Base-by-base conservation (phyloP, 306 rosid species). In the Prunus dulcis region DNA sequence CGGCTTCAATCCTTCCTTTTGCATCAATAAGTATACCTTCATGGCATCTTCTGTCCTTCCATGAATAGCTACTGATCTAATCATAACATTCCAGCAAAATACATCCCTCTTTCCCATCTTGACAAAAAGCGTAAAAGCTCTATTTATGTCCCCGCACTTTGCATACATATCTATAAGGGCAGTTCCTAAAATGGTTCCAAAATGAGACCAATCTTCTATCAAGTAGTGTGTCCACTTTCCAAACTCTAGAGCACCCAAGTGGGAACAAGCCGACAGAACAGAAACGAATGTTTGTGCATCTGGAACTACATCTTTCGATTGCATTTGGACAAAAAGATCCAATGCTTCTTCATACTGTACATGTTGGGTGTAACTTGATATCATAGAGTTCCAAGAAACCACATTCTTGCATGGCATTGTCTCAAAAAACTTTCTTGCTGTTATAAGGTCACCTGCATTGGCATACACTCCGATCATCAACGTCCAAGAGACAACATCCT, bases 381-480 rank as follows among this genome's bases (percentile, higher is more conserved):
- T 67, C 84, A 81, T 76, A 9, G 74, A 77, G 49, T 82, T 82
- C 85, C 82, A 77, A 19, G 82, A 72, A 32, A 82, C 82, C 17
- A 77, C 67, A 65, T 76, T 82, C 76, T 72, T 72, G 50, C 79
- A 67, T 1, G 85, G 85, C 82, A 72, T 82, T 82, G 23, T 60
- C 72, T 67, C 12, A 4, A 82, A 82, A 41, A 67, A 49, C 23
- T 50, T 67, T 67, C 76, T 77, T 1, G 85, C 82, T 6, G 79
- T 76, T 20, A 3, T 20, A 38, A 77, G 72, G 13, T 77, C 75
- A 25, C 82, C 62, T 8, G 75, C 82, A 56, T 38, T 43, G 60
- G 82, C 72, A 64, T 82, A 73, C 22, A 30, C 75, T 25, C 82
- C 43, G 38, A 77, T 72, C 82, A 82, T 77, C 4, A 45, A 7